Evolutionary conservation across 2,329 filamentous ascomycete genomes (phyloP).

Genomic region (Aspergillus luchuensis): DNA sequence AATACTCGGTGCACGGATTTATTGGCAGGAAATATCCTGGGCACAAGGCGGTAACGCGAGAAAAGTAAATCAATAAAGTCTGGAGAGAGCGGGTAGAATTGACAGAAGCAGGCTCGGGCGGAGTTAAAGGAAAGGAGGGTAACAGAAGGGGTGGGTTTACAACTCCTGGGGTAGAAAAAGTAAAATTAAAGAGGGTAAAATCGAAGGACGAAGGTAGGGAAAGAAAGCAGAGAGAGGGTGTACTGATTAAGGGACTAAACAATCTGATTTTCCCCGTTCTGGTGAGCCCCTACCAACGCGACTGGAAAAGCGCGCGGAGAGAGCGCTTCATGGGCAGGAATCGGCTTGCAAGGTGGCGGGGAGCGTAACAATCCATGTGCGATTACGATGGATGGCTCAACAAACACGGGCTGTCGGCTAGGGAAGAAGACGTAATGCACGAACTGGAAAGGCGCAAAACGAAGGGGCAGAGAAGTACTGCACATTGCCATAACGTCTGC

Average conservation of each 20-base stretch:
- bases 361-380: neutral
- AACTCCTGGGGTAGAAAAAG: neutral
- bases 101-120: neutral
- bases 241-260: neutral
- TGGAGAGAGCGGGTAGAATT: neutral
- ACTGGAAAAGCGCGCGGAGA: neutral
- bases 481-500: neutral
- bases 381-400: neutral
- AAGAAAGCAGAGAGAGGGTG: neutral
- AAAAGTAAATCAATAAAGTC: constrained; percentile 7
- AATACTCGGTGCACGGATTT: constrained; percentile 25
- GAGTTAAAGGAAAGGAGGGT: neutral
- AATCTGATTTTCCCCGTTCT: neutral
- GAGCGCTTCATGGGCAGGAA: neutral
- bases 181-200: neutral
- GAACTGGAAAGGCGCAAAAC: neutral
- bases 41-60: constrained; percentile 14
- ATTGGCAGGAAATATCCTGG: constrained; percentile 24
- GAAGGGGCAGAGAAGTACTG: neutral
- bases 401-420: neutral
- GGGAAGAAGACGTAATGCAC: neutral
- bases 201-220: neutral
- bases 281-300: constrained; percentile 1
- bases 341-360: neutral
- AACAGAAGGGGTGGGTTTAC: neutral